Conservation (phyloP, 2,329 filamentous ascomycete species). For the Thielaviopsis punctulata region DNA sequence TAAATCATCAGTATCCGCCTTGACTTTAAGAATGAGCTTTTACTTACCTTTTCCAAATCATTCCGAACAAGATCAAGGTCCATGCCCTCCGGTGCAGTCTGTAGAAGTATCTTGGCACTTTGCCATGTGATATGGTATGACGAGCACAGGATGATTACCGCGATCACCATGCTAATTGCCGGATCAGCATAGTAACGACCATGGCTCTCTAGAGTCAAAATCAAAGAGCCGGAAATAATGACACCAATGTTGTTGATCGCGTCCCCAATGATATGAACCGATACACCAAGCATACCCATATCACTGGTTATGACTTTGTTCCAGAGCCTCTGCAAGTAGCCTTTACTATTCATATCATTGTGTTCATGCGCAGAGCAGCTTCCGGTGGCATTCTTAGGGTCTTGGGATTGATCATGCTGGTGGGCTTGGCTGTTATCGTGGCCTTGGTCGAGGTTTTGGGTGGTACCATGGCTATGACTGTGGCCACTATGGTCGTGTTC, state of each 20-base stretch:
- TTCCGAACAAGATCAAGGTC: slow-evolving; percentile 45
- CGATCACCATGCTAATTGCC: slow-evolving; percentile 49
- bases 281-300: slow-evolving; percentile 53
- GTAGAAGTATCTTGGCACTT: slow-evolving; percentile 48
- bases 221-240: slow-evolving; percentile 49
- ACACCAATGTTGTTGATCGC: slow-evolving; percentile 63
- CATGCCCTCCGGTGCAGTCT: slow-evolving; percentile 45
- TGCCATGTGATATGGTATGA: slow-evolving; percentile 44
- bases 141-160: slow-evolving; percentile 52
- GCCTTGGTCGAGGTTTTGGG: slow-evolving; percentile 19
- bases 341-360: slow-evolving; percentile 29
- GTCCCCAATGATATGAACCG: slow-evolving; percentile 56
- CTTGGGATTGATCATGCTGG: too few species aligned
- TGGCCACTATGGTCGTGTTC: slow-evolving; percentile 17
- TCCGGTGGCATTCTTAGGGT: slow-evolving; percentile 13
- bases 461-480: slow-evolving; percentile 17
- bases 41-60: slow-evolving; percentile 45
- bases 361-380: not conserved
- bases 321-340: slow-evolving; percentile 22
- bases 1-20: slow-evolving; percentile 18
- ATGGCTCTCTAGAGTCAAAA: slow-evolving; percentile 45
- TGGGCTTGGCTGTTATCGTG: slow-evolving; percentile 15
- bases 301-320: slow-evolving; percentile 30
- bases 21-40: not conserved
- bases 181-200: slow-evolving; percentile 56